Percentiles rank a stretch among this genome's conserved stretches.
Evolutionary conservation across 1,139 yeast species (phyloP).

Genomic region (Hyphopichia buzzinii): DNA sequence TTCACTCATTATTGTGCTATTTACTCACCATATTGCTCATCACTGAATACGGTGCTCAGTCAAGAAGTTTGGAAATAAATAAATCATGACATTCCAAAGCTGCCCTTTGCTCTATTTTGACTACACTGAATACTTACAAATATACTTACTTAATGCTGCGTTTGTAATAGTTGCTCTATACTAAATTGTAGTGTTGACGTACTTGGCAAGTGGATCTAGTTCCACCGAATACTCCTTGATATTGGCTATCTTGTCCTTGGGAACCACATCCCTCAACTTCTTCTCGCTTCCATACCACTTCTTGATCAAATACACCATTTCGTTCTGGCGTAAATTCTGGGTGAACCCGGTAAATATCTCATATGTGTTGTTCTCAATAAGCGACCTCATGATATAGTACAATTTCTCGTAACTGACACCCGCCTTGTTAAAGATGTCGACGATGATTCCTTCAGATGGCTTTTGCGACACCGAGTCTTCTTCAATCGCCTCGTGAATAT

Average conservation of each 20-base stretch:
- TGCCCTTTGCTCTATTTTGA: too few relatives aligned
- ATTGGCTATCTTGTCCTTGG: conserved; percentile 33
- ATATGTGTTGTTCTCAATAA: conserved; percentile 62
- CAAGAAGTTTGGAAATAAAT: too few relatives aligned
- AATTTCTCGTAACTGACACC: conserved; percentile 72
- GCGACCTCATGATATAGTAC: conserved; percentile 63
- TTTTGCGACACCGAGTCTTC: conserved; percentile 40
- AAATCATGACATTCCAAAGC: too few relatives aligned
- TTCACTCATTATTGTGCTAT: too few relatives aligned
- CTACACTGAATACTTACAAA: too few relatives aligned
- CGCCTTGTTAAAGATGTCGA: conserved; percentile 72
- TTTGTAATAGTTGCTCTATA: too few relatives aligned
- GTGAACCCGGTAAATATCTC: conserved; percentile 49
- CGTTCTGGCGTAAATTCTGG: conserved; percentile 37
- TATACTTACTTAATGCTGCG: too few relatives aligned
- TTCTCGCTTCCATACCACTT: conserved; percentile 66
- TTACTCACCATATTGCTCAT: too few relatives aligned
- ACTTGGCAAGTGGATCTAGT: conserved; percentile 46
- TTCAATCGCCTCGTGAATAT: conserved; percentile 37
- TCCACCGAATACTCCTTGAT: conserved; percentile 40
- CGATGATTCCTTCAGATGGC: conserved; percentile 42
- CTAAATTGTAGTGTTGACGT: conserved; percentile 19
- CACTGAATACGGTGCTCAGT: too few relatives aligned
- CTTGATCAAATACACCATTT: conserved; percentile 62
- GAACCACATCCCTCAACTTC: conserved; percentile 54